Conservation (phyloP, 202 grass and related monocot genomes). For the Miscanthus sacchariflorus region DNA sequence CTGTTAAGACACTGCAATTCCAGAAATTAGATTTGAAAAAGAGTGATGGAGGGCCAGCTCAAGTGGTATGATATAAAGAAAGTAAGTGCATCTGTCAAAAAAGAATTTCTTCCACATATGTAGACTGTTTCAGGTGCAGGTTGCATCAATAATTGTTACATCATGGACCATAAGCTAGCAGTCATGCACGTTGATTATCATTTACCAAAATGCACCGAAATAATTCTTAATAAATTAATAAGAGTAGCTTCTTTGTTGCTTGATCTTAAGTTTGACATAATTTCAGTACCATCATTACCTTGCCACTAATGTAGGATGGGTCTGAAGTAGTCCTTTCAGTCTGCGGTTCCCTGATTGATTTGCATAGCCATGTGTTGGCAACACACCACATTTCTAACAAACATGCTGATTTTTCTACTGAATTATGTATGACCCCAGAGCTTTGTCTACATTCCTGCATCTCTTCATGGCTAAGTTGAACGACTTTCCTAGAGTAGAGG, state of each 20-base stretch:
- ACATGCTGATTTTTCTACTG: constrained; percentile 37
- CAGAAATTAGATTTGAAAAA: constrained; percentile 13
- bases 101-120: not conserved
- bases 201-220: not conserved
- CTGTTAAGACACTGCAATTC: constrained; percentile 1
- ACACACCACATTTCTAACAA: constrained; percentile 50
- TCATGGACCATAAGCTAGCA: not conserved
- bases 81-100: constrained; percentile 18
- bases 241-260: not conserved
- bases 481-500: constrained; percentile 37
- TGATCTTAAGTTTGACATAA: constrained; percentile 14
- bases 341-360: constrained; percentile 27
- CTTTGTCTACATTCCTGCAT: constrained; percentile 11
- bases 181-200: not conserved
- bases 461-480: constrained; percentile 41
- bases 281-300: constrained; percentile 25
- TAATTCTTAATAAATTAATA: not conserved
- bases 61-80: constrained; percentile 3
- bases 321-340: constrained; percentile 36
- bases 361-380: constrained; percentile 54
- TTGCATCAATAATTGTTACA: not conserved
- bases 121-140: not conserved
- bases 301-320: not conserved
- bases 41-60: not conserved
- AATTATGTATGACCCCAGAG: constrained; percentile 2